Percentiles rank a stretch among this genome's conserved stretches.
Conservation (phyloP, 164 flowering plant genomes). For the Dillenia suffruticosa region DNA sequence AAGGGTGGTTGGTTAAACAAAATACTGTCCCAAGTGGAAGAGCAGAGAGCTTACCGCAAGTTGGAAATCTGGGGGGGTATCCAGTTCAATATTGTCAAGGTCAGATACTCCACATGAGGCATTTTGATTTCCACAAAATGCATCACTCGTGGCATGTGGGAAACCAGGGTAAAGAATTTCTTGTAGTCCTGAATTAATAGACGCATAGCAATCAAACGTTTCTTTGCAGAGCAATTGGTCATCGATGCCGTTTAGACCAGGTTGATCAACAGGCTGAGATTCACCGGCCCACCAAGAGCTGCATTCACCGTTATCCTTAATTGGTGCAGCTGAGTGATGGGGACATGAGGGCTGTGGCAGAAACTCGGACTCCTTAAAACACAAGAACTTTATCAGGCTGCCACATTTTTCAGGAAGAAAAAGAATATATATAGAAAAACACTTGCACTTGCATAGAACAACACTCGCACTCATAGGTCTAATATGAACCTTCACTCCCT, state of each 20-base stretch:
- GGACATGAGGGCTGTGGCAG: constrained; percentile 14
- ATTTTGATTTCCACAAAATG: constrained; percentile 12
- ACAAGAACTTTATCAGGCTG: constrained; percentile 4
- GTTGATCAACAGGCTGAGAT: constrained; percentile 47
- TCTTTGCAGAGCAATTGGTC: constrained; percentile 51
- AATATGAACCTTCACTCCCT: too few species aligned
- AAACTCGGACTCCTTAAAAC: constrained; percentile 24
- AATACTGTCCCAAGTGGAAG: neutral
- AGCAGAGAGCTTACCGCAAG: constrained; percentile 42
- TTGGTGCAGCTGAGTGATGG: constrained; percentile 7
- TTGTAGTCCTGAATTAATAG: constrained; percentile 17
- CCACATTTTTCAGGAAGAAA: too few species aligned
- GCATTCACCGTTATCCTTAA: constrained; percentile 20
- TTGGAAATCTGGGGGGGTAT: constrained; percentile 52
- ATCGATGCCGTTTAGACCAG: constrained; percentile 17
- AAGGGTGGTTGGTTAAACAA: neutral
- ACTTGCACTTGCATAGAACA: too few species aligned
- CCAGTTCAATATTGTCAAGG: constrained; percentile 52
- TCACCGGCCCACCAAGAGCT: constrained; percentile 52
- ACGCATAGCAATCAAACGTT: constrained; percentile 28
- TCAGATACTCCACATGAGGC: constrained; percentile 38
- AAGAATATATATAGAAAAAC: too few species aligned
- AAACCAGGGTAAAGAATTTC: constrained; percentile 9
- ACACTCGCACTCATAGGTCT: too few species aligned
- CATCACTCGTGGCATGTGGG: constrained; percentile 6